Conservation (phyloP, 352 stramenopile genomes). For the Globisporangium yorkense region DNA sequence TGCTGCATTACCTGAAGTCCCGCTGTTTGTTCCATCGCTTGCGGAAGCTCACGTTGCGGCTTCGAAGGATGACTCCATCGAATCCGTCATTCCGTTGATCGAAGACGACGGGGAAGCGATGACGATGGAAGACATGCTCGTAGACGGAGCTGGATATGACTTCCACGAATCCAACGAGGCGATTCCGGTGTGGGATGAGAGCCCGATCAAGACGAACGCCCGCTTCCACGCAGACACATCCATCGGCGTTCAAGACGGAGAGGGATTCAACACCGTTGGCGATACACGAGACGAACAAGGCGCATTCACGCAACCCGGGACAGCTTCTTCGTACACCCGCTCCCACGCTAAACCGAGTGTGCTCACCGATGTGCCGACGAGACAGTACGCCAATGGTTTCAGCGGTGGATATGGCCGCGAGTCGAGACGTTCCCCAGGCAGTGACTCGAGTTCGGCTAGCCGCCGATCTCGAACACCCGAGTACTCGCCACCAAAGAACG, state of each 20-base stretch:
- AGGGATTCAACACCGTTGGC: neutral
- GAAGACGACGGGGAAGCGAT: neutral
- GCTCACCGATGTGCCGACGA: neutral
- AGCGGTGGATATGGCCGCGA: too few relatives aligned
- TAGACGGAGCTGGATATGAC: neutral
- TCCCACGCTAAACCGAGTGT: neutral
- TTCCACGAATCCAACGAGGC: neutral
- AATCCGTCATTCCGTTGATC: neutral
- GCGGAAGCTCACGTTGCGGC: neutral
- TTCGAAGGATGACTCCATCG: neutral
- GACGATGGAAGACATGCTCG: slow-evolving; percentile 3
- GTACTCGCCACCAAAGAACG: slow-evolving; percentile 5
- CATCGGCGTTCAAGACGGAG: neutral
- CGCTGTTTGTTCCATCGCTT: neutral
- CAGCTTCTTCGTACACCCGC: neutral
- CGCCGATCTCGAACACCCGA: slow-evolving; percentile 5
- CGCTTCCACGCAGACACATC: slow-evolving; percentile 1
- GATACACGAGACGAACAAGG: neutral
- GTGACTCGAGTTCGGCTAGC: neutral
- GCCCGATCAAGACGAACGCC: neutral
- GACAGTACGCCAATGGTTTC: neutral
- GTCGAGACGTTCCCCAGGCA: neutral
- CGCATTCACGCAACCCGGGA: neutral
- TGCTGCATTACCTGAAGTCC: neutral
- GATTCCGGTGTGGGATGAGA: slow-evolving; percentile 1